phyloP scores from a whole-genome alignment of 2,329 filamentous ascomycete species.

The Sporothrix brunneoviolacea region DNA sequence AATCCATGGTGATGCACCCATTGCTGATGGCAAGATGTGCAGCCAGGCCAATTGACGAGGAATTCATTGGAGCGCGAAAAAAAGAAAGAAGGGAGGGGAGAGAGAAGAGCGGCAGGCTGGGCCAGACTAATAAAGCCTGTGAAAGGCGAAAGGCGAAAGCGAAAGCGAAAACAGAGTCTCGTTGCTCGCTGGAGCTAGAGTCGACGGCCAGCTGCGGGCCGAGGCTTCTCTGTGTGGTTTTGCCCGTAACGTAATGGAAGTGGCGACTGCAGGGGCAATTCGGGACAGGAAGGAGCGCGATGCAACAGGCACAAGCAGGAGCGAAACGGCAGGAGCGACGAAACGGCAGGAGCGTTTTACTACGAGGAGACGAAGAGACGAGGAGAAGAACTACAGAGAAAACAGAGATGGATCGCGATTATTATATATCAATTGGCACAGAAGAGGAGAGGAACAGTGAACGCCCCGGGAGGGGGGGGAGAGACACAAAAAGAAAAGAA shows the following conservation, averaged over 20 bases:
- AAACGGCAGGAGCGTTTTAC: too few species aligned
- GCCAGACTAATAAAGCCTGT: background rate
- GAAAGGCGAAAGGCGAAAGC: background rate
- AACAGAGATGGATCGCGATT: too few species aligned
- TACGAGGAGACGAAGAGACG: too few species aligned
- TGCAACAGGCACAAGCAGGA: background rate
- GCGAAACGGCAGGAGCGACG: too few species aligned
- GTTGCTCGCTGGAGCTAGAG: too few species aligned
- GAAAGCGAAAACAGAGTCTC: background rate
- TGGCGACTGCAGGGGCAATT: background rate
- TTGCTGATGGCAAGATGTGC: conserved; percentile 12
- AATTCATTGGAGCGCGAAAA: background rate
- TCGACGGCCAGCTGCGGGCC: background rate
- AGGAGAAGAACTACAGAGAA: too few species aligned
- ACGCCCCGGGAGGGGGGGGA: too few species aligned
- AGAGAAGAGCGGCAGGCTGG: background rate
- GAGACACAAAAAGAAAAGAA: background rate
- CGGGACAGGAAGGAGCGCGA: background rate
- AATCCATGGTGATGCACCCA: conserved; percentile 15
- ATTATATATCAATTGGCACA: too few species aligned
- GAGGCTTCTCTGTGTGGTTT: conserved; percentile 1
- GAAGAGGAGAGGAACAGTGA: too few species aligned
- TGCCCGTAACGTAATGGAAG: background rate
- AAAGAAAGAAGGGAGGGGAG: background rate
- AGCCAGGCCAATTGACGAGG: conserved; percentile 4